Conservation (phyloP, 2,329 filamentous ascomycete species). For the Penicillium capsulatum region DNA sequence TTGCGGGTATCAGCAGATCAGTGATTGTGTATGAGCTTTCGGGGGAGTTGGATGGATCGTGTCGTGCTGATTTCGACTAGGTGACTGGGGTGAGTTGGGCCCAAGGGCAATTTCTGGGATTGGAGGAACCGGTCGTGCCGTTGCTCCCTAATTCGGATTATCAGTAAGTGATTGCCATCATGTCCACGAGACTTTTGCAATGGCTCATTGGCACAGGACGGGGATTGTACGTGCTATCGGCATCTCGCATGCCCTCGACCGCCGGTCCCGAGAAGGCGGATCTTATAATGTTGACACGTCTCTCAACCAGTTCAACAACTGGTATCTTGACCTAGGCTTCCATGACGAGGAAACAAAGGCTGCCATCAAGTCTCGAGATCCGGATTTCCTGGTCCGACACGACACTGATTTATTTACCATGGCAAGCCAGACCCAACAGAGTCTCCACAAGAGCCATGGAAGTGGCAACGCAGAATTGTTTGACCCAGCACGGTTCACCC, state of each 20-base stretch:
- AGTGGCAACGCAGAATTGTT: not conserved
- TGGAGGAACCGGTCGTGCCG: not conserved
- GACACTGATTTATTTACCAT: not conserved
- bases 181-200: too few species aligned
- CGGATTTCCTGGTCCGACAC: not conserved
- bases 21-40: too few species aligned
- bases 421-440: too few species aligned
- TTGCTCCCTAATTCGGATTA: too few species aligned
- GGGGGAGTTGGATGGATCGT: not conserved
- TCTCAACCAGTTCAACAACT: not conserved
- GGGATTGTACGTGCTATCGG: not conserved
- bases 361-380: not conserved
- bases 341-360: too few species aligned
- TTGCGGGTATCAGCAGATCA: not conserved
- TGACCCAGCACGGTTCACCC: not conserved
- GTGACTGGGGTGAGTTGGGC: constrained; percentile 1
- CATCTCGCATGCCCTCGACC: not conserved
- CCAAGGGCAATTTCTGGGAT: not conserved
- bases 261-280: not conserved
- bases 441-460: too few species aligned
- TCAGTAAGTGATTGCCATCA: too few species aligned
- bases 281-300: not conserved
- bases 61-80: not conserved
- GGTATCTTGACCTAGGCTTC: not conserved
- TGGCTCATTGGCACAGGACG: not conserved